Evolutionary conservation across 495 filamentous ascomycete genomes (phyloP).

Genomic region (Amphirosellinia nigrospora): DNA sequence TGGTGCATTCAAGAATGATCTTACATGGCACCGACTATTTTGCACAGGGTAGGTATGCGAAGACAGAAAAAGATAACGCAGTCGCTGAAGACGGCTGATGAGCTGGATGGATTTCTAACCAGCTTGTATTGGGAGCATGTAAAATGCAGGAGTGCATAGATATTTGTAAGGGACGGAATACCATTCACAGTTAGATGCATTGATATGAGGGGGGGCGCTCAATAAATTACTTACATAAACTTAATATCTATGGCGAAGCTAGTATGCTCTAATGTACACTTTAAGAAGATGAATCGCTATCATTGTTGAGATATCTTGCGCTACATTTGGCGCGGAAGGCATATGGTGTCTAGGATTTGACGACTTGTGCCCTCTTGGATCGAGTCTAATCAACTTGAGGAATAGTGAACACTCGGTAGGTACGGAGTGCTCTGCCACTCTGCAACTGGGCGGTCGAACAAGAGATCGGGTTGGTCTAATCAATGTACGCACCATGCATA

Average conservation of each 20-base stretch:
- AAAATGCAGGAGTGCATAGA: conserved; percentile 20
- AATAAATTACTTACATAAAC: conserved; percentile 7
- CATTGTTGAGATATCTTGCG: background rate
- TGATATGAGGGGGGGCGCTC: background rate
- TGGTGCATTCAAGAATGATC: conserved; percentile 10
- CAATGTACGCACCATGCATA: too few species aligned
- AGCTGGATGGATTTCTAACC: background rate
- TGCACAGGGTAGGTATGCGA: conserved; percentile 1
- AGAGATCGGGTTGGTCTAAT: too few species aligned
- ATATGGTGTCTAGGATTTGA: background rate
- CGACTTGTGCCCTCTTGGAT: background rate
- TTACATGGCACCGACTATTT: background rate
- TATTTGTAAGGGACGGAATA: background rate
- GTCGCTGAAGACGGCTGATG: background rate
- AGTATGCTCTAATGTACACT: background rate
- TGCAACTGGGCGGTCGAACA: too few species aligned
- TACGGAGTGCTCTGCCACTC: too few species aligned
- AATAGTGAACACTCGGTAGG: too few species aligned
- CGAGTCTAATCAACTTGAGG: background rate
- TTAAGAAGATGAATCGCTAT: background rate
- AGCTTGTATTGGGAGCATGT: background rate
- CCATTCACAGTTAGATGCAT: conserved; percentile 2
- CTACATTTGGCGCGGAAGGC: background rate
- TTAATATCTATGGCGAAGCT: background rate
- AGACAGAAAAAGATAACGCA: background rate